These are phyloP conservation scores for Tephrocybe sp. DNA, from an alignment of 768 basidiomycete genomes.

Conservation along the genomic window DNA sequence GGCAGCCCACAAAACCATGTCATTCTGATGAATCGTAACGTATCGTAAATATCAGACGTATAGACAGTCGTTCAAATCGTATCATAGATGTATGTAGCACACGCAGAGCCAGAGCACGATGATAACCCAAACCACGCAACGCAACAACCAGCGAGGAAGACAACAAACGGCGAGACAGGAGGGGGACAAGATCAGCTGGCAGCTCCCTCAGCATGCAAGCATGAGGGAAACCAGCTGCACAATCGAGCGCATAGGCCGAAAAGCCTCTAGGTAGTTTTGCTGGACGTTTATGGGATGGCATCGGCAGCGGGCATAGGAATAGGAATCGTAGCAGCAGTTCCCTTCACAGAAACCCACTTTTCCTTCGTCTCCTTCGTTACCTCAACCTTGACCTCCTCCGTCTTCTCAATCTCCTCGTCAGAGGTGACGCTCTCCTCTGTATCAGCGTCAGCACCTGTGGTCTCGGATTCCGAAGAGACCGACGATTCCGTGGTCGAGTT, in stretches of 20 bases:
- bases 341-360: conserved; percentile 80
- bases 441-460: conserved; percentile 68
- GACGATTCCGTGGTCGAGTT: conserved; percentile 29
- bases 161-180: conserved; percentile 19
- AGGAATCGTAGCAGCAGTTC: conserved; percentile 22
- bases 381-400: conserved; percentile 30
- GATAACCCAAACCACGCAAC: conserved; percentile 20
- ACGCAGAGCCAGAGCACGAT: conserved; percentile 14
- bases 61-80: conserved; percentile 2
- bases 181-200: conserved; percentile 1
- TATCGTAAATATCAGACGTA: conserved; percentile 17
- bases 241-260: conserved; percentile 5
- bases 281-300: conserved; percentile 15
- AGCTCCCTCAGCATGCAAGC: conserved; percentile 4
- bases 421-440: conserved; percentile 76
- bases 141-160: conserved; percentile 18
- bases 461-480: conserved; percentile 53
- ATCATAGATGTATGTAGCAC: conserved; percentile 15
- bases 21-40: conserved; percentile 18
- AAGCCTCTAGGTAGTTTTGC: conserved; percentile 6
- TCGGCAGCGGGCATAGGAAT: conserved; percentile 21
- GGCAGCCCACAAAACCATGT: conserved; percentile 20
- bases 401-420: conserved; percentile 65
- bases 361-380: conserved; percentile 59
- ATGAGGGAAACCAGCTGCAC: conserved; percentile 3